Percentiles rank a stretch among this genome's conserved stretches.
phyloP scores from a whole-genome alignment of 768 basidiomycete species.

The Collybiopsis confluens region DNA sequence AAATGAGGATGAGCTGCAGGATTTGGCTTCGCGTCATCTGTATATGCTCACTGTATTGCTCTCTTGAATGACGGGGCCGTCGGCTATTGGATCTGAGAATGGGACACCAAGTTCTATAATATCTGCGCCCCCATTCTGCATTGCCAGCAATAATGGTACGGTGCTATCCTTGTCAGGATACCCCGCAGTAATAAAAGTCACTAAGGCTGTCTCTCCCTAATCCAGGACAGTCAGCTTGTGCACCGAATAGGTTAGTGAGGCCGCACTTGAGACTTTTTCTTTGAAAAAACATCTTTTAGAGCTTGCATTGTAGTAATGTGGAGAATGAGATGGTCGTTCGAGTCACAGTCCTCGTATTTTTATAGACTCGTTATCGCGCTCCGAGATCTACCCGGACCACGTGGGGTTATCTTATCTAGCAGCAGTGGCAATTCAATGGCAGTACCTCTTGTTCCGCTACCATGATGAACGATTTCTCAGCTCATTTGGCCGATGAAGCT shows the following conservation, averaged over 20 bases:
- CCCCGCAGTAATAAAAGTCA: constrained; percentile 94
- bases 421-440: neutral
- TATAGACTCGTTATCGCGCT: constrained; percentile 2
- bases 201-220: constrained; percentile 58
- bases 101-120: constrained; percentile 95
- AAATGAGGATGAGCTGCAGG: neutral
- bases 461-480: constrained; percentile 45
- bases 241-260: neutral
- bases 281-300: constrained; percentile 64
- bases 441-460: neutral
- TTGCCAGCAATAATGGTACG: constrained; percentile 82
- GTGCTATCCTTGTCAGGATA: constrained; percentile 79
- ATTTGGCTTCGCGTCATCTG: neutral
- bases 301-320: constrained; percentile 52
- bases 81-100: constrained; percentile 95
- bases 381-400: constrained; percentile 19
- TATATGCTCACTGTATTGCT: constrained; percentile 76
- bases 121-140: constrained; percentile 92
- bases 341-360: constrained; percentile 13
- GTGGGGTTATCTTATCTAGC: constrained; percentile 13
- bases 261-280: constrained; percentile 54
- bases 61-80: constrained; percentile 91
- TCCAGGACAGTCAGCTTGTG: neutral
- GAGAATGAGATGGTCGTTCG: constrained; percentile 1
- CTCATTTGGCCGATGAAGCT: constrained; percentile 58